Conservation (phyloP, 139 green algal species). For the Chlamydomonas eustigma region DNA sequence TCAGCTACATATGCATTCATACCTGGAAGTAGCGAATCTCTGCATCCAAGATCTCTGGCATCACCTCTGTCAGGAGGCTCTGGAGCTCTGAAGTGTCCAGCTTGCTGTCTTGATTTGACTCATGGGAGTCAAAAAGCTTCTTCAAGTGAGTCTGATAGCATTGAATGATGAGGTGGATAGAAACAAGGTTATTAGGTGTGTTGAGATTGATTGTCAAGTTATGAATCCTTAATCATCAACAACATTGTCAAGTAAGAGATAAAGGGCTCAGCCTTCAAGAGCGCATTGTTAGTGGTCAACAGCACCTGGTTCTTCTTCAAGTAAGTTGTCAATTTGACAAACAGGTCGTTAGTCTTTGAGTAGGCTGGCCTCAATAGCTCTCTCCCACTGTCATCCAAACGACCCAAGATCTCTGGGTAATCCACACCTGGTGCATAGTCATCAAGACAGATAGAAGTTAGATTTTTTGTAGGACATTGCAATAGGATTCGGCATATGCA, state of each 20-base stretch:
- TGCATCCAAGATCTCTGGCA: constrained; percentile 21
- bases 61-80: constrained; percentile 24
- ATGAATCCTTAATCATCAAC: too few relatives aligned
- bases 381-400: neutral
- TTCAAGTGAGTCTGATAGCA: constrained; percentile 29
- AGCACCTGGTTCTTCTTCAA: neutral
- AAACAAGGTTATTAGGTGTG: too few relatives aligned
- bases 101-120: constrained; percentile 21
- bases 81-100: constrained; percentile 33
- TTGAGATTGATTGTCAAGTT: too few relatives aligned
- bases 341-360: constrained; percentile 14
- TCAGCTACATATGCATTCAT: neutral
- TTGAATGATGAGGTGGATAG: too few relatives aligned
- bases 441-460: too few relatives aligned
- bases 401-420: constrained; percentile 3
- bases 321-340: neutral
- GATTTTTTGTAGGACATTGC: too few relatives aligned
- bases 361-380: neutral
- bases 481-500: too few relatives aligned
- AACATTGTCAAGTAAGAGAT: too few relatives aligned
- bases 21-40: constrained; percentile 17
- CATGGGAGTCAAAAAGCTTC: constrained; percentile 29
- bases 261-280: neutral
- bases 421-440: neutral
- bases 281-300: neutral